A percentile compares a stretch with the other conserved stretches of the same genome.
Evolutionary conservation across 169 alveolate species (phyloP).

Genomic region (Cystoisospora suis): DNA sequence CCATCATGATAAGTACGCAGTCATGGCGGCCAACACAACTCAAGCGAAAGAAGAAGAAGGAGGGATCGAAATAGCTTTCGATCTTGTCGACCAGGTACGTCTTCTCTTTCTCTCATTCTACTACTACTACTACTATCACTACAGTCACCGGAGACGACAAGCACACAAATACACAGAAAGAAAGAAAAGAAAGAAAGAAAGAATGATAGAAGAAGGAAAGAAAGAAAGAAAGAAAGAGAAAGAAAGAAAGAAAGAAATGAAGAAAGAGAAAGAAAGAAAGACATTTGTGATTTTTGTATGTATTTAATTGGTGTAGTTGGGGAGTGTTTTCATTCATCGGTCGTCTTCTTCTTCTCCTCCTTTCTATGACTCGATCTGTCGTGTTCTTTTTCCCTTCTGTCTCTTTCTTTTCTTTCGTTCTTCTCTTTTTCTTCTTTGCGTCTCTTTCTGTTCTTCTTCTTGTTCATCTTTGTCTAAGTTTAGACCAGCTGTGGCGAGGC

Average conservation of each 20-base stretch:
- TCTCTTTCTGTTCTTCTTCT: not conserved
- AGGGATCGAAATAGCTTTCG: slow-evolving; percentile 90
- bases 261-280: too few species aligned
- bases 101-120: not conserved
- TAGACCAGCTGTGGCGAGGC: too few species aligned
- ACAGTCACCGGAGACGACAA: too few species aligned
- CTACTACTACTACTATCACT: too few species aligned
- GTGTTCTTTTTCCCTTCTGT: not conserved
- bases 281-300: too few species aligned
- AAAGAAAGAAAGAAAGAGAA: not conserved
- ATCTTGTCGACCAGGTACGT: slow-evolving; percentile 78
- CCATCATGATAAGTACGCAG: slow-evolving; percentile 77
- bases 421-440: not conserved
- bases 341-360: too few species aligned
- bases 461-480: not conserved
- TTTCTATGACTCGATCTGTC: too few species aligned
- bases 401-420: not conserved
- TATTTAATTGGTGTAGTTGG: too few species aligned
- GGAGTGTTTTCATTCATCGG: too few species aligned
- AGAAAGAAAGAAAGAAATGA: not conserved
- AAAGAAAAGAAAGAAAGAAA: not conserved
- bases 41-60: slow-evolving; percentile 72
- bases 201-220: not conserved
- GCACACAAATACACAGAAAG: too few species aligned
- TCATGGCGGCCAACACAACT: slow-evolving; percentile 70